These are phyloP conservation scores for Leucaena leucocephala DNA, from an alignment of 306 rosid species.

Conservation along the genomic window DNA sequence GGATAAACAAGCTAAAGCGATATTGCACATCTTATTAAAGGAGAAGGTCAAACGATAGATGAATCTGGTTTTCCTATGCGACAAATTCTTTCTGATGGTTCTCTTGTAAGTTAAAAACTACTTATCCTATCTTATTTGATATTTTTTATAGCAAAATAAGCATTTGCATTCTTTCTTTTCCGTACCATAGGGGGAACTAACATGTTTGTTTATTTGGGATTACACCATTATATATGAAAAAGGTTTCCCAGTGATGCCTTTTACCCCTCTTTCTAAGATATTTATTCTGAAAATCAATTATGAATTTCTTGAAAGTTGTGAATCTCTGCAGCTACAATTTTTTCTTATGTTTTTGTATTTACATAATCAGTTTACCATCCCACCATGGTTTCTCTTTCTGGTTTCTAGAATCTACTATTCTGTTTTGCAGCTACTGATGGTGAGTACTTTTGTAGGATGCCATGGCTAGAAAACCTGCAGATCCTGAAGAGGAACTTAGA, in stretches of 20 bases:
- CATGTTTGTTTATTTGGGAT: conserved; percentile 25
- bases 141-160: conserved; percentile 19
- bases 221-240: conserved; percentile 18
- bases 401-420: conserved; percentile 4
- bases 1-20: conserved; percentile 56
- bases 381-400: background rate
- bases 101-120: conserved; percentile 46
- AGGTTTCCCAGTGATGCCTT: background rate
- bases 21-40: conserved; percentile 48
- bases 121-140: conserved; percentile 17
- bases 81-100: conserved; percentile 67
- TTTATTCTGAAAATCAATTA: conserved; percentile 17
- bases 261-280: background rate
- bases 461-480: conserved; percentile 61
- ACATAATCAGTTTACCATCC: conserved; percentile 16
- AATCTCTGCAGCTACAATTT: conserved; percentile 12
- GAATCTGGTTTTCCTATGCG: conserved; percentile 53
- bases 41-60: conserved; percentile 44
- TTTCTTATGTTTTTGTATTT: background rate
- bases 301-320: background rate
- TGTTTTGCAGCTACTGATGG: conserved; percentile 19
- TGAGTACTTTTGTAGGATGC: conserved; percentile 47
- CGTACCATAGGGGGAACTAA: background rate
- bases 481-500: conserved; percentile 71
- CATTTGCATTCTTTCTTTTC: background rate